A percentile compares a stretch with the other conserved stretches of the same genome.
Conservation (phyloP, 2,329 filamentous ascomycete species). For the Xylariaceae sp. region DNA sequence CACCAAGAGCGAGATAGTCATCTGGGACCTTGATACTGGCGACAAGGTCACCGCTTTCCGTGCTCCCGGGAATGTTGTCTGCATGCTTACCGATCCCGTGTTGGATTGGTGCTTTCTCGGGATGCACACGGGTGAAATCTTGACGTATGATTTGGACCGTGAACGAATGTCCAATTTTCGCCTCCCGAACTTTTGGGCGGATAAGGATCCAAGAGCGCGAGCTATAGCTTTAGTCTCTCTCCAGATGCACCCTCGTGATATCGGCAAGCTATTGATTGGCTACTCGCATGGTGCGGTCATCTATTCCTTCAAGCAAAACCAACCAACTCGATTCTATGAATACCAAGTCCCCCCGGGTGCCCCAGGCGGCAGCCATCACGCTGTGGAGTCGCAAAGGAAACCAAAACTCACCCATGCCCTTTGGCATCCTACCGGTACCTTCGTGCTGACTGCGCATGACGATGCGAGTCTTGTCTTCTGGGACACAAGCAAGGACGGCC, state of each 20-base stretch:
- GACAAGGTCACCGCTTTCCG: constrained; percentile 66
- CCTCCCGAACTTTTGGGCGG: constrained; percentile 83
- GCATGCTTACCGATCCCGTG: constrained; percentile 79
- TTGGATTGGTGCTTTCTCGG: constrained; percentile 92
- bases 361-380: constrained; percentile 72
- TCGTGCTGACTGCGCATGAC: constrained; percentile 81
- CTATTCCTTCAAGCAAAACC: constrained; percentile 93
- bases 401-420: constrained; percentile 78
- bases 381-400: constrained; percentile 60
- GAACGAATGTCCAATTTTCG: constrained; percentile 71
- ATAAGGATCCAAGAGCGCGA: constrained; percentile 65
- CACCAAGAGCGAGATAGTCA: constrained; percentile 76
- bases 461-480: constrained; percentile 91
- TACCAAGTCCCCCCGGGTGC: constrained; percentile 81
- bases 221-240: constrained; percentile 66
- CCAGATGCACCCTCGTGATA: constrained; percentile 84
- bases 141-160: constrained; percentile 91
- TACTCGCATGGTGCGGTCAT: constrained; percentile 84
- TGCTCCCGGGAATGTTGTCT: constrained; percentile 72
- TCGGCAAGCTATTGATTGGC: constrained; percentile 87
- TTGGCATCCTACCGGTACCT: constrained; percentile 95
- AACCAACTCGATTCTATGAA: constrained; percentile 73
- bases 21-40: constrained; percentile 77
- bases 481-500: constrained; percentile 80
- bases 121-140: constrained; percentile 75